phyloP scores from a whole-genome alignment of 2,329 filamentous ascomycete species.

The Diaporthe citrichinensis region DNA sequence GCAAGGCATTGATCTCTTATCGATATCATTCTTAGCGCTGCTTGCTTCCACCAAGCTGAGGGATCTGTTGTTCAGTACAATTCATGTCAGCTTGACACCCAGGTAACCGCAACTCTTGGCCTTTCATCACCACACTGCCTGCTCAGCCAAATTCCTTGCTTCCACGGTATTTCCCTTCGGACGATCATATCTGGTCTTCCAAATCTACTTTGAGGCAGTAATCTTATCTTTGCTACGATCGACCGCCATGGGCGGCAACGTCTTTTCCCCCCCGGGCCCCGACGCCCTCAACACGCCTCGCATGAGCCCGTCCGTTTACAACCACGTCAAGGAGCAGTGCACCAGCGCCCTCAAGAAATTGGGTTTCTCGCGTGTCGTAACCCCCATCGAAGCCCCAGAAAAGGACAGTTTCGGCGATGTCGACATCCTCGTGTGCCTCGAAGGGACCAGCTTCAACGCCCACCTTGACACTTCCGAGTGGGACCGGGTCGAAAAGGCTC shows the following conservation, averaged over 20 bases:
- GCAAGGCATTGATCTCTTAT: not conserved
- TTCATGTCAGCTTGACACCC: not conserved
- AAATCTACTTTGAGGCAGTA: no score
- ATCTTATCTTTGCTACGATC: not conserved
- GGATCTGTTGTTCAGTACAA: not conserved
- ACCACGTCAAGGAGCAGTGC: constrained; percentile 61
- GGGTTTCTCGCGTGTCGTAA: constrained; percentile 66
- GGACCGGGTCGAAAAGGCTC: constrained; percentile 52
- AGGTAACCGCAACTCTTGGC: not conserved
- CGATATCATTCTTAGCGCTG: not conserved
- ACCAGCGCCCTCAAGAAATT: constrained; percentile 62
- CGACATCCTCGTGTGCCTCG: constrained; percentile 73
- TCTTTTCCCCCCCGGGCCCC: constrained; percentile 63
- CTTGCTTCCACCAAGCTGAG: not conserved
- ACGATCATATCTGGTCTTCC: no score
- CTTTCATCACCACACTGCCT: not conserved
- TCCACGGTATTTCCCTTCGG: not conserved
- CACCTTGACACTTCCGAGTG: constrained; percentile 34
- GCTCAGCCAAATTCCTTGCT: not conserved
- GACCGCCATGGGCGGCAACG: constrained; percentile 74
- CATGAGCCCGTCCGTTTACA: constrained; percentile 73
- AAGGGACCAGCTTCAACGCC: constrained; percentile 22
- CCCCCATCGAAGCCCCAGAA: constrained; percentile 77
- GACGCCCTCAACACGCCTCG: constrained; percentile 73
- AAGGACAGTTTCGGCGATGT: constrained; percentile 81